Evolutionary conservation across 2,329 filamentous ascomycete species (phyloP).

Genomic region (Alternaria ethzedia): DNA sequence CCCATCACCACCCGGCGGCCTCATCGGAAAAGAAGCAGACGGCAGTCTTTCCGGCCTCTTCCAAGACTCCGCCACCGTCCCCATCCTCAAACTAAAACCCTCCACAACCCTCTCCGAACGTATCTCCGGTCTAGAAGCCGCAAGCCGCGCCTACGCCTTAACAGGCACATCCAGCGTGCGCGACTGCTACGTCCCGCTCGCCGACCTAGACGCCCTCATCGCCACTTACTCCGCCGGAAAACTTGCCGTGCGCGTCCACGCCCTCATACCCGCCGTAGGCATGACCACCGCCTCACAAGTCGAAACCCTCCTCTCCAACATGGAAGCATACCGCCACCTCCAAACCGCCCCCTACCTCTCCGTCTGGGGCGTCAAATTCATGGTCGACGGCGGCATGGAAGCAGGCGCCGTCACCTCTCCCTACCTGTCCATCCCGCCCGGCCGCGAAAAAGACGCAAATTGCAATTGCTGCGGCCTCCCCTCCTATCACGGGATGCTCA

Average conservation of each 20-base stretch:
- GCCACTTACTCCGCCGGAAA: fast-evolving
- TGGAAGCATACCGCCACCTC: neutral
- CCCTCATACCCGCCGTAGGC: neutral
- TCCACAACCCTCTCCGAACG: neutral
- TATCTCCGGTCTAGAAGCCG: neutral
- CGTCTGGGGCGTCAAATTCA: neutral
- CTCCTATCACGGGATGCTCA: neutral
- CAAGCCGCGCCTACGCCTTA: neutral
- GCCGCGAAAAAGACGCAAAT: neutral
- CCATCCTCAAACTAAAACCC: neutral
- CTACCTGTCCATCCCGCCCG: too few species aligned
- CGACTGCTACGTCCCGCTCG: neutral
- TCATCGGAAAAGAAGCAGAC: neutral
- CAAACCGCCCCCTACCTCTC: neutral
- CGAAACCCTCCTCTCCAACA: neutral
- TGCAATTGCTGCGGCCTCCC: neutral
- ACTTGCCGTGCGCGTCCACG: neutral
- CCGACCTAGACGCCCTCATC: neutral
- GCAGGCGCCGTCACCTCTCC: neutral
- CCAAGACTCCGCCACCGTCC: neutral
- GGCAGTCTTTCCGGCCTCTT: neutral
- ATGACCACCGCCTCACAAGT: neutral
- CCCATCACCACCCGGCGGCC: neutral
- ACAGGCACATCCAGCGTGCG: neutral
- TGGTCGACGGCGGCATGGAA: neutral